phyloP scores from a whole-genome alignment of 2,329 filamentous ascomycete species.

The Hypoxylon sp. region DNA sequence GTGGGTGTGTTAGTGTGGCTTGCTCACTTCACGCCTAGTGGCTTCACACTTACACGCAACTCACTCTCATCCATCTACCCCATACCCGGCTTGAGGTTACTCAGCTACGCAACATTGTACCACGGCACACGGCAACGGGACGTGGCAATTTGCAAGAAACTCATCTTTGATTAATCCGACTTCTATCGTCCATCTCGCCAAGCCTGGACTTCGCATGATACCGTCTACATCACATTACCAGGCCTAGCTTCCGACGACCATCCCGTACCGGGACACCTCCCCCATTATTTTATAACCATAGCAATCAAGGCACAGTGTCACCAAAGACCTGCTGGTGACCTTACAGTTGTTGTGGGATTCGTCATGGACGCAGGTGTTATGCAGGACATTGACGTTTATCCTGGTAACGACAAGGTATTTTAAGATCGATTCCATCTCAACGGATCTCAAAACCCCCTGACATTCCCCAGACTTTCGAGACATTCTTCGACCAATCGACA shows the following conservation, averaged over 20 bases:
- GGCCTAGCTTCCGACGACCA: constrained; percentile 27
- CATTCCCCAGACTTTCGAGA: constrained; percentile 50
- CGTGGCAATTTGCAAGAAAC: constrained; percentile 34
- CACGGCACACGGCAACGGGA: constrained; percentile 41
- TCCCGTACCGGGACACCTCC: constrained; percentile 31
- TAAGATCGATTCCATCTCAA: constrained; percentile 22
- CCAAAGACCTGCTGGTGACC: constrained; percentile 46
- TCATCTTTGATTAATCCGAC: constrained; percentile 18
- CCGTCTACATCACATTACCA: constrained; percentile 33
- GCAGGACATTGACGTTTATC: constrained; percentile 56
- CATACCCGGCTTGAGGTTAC: constrained; percentile 32
- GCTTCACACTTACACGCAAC: constrained; percentile 39
- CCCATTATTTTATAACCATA: constrained; percentile 31
- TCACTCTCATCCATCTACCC: constrained; percentile 9
- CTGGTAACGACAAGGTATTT: constrained; percentile 55
- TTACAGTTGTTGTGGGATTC: constrained; percentile 50
- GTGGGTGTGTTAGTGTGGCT: constrained; percentile 34
- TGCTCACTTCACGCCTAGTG: constrained; percentile 28
- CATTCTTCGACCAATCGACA: constrained; percentile 53
- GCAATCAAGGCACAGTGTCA: constrained; percentile 43
- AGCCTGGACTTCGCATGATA: constrained; percentile 41
- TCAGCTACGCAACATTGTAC: constrained; percentile 32
- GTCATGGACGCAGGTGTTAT: constrained; percentile 57
- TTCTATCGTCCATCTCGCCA: constrained; percentile 37
- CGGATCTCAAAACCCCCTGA: constrained; percentile 39